Percentiles rank a stretch among this genome's conserved stretches.
Conservation (phyloP, 2,329 filamentous ascomycete species). For the Trichoderma koningiopsis region DNA sequence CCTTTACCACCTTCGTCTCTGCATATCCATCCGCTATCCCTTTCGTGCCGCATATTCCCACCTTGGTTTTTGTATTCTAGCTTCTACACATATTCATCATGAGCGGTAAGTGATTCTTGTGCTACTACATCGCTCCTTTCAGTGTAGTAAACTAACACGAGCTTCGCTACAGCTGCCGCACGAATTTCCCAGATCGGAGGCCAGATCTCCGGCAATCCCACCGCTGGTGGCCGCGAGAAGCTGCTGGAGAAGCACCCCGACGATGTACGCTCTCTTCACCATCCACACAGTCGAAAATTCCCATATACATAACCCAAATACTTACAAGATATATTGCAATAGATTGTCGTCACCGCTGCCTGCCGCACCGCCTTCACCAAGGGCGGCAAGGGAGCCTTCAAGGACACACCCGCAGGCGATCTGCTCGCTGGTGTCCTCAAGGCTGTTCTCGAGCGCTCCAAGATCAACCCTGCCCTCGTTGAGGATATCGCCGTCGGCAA, state of each 20-base stretch:
- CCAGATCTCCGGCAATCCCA: conserved; percentile 64
- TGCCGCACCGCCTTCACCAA: conserved; percentile 92
- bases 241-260: conserved; percentile 68
- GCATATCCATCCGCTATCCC: neutral
- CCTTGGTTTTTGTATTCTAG: neutral
- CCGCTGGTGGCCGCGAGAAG: conserved; percentile 54
- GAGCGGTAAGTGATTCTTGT: conserved; percentile 40
- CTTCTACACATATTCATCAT: conserved; percentile 34
- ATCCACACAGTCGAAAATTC: neutral
- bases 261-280: conserved; percentile 51
- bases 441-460: conserved; percentile 78
- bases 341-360: conserved; percentile 88
- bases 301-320: neutral
- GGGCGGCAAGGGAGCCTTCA: conserved; percentile 91
- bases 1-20: neutral
- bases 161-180: conserved; percentile 52
- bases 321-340: neutral
- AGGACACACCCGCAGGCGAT: conserved; percentile 87
- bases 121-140: neutral
- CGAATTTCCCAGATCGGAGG: conserved; percentile 62
- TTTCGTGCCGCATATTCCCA: neutral
- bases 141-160: conserved; percentile 24
- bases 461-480: conserved; percentile 83
- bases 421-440: conserved; percentile 82
- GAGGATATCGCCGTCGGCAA: conserved; percentile 92